Conservation (phyloP, 1,284 basidiomycete genomes). For the Cryptococcus maquisensis region DNA sequence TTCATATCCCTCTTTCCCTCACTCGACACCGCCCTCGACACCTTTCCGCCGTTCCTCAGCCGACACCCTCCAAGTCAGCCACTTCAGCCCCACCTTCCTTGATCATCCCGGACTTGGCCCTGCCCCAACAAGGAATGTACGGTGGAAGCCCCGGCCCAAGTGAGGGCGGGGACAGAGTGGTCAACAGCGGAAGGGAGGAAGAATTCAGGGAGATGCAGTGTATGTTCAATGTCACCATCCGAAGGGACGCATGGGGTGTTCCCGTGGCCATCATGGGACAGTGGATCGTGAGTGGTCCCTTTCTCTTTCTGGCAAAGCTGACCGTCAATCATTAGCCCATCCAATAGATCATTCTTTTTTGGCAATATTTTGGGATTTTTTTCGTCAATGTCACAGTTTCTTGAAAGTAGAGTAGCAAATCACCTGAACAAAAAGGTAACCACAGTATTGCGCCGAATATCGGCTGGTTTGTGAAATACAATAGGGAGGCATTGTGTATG, state of each 20-base stretch:
- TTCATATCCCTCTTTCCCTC: conserved; percentile 61
- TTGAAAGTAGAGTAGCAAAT: background rate
- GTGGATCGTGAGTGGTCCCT: conserved; percentile 41
- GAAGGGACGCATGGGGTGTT: conserved; percentile 82
- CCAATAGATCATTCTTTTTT: background rate
- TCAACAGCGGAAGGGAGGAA: conserved; percentile 49
- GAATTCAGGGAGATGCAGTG: conserved; percentile 74
- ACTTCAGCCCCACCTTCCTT: conserved; percentile 9
- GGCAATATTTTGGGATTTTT: background rate
- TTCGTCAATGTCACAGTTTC: background rate
- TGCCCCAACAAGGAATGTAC: conserved; percentile 10
- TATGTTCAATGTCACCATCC: conserved; percentile 92
- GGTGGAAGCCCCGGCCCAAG: conserved; percentile 7
- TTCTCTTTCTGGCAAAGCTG: background rate
- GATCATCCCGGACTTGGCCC: conserved; percentile 19
- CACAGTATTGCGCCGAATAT: too few species aligned
- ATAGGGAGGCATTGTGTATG: background rate
- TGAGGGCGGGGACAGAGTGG: conserved; percentile 1
- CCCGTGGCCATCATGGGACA: conserved; percentile 81
- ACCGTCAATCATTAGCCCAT: background rate
- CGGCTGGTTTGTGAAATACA: background rate
- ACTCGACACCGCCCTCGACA: conserved; percentile 25
- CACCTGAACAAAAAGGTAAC: too few species aligned
- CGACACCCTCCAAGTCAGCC: conserved; percentile 1
- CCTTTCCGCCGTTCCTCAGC: conserved; percentile 19